These are phyloP conservation scores for Stagonosporopsis rhizophila DNA, from an alignment of 2,329 filamentous ascomycete genomes.

Conservation along the genomic window DNA sequence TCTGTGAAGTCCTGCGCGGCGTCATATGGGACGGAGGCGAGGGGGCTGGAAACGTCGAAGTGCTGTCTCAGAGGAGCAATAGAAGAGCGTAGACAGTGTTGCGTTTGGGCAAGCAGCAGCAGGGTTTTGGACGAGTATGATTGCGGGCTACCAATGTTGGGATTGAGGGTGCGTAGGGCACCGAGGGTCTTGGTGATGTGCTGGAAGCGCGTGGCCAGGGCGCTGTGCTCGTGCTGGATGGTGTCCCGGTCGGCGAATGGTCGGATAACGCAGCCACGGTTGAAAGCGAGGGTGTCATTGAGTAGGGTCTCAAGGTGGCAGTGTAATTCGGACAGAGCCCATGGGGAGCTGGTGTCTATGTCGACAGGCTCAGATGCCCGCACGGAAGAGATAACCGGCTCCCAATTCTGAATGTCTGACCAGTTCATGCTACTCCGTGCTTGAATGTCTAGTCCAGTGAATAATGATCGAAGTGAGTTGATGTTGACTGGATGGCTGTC, in stretches of 20 bases:
- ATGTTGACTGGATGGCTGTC: constrained; percentile 34
- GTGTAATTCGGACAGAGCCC: constrained; percentile 20
- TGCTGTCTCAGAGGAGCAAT: constrained; percentile 17
- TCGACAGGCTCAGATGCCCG: constrained; percentile 1
- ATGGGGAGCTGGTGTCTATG: constrained; percentile 4
- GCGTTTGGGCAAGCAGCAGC: constrained; percentile 22
- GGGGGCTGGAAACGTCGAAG: constrained; percentile 20
- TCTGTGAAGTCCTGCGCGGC: constrained; percentile 19
- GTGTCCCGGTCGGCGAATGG: constrained; percentile 23
- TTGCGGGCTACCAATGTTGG: constrained; percentile 2
- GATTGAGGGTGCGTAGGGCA: constrained; percentile 4
- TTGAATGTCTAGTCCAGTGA: constrained; percentile 42
- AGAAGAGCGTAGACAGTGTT: constrained; percentile 24
- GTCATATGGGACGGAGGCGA: constrained; percentile 28
- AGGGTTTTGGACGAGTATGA: constrained; percentile 17
- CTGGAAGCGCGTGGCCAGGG: constrained; percentile 18
- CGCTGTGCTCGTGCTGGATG: constrained; percentile 10
- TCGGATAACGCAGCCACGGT: constrained; percentile 24
- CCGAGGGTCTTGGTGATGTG: constrained; percentile 15
- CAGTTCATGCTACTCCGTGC: constrained; percentile 39
- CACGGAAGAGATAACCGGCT: constrained; percentile 25
- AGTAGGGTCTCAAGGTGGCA: constrained; percentile 32
- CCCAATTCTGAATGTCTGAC: constrained; percentile 29
- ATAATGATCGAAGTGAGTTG: constrained; percentile 37
- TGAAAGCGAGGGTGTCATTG: constrained; percentile 37